Percentiles rank a stretch among this genome's conserved stretches.
Conservation (phyloP, 2,329 filamentous ascomycete species). For the Fusarium transvaalense region DNA sequence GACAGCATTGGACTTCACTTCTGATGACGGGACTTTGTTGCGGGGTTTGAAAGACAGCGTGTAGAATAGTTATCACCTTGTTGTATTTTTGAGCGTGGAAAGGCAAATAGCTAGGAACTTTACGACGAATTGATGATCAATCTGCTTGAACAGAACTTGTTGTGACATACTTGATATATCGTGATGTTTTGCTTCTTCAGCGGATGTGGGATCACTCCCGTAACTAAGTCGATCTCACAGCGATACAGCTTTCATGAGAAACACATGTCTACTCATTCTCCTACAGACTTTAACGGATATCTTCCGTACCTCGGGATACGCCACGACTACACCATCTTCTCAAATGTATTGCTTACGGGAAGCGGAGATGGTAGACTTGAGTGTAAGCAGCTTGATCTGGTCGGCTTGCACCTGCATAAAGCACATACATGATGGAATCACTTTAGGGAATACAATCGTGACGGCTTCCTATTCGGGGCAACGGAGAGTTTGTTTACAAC, state of each 20-base stretch:
- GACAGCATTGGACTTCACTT: conserved; percentile 14
- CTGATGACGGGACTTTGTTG: conserved; percentile 14
- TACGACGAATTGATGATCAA: conserved; percentile 35
- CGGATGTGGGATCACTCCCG: background rate
- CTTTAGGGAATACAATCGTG: conserved; percentile 1
- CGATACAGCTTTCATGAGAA: background rate
- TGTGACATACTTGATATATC: too few relatives aligned
- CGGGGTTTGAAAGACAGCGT: conserved; percentile 5
- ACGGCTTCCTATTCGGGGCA: conserved; percentile 29
- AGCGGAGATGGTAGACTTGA: conserved; percentile 10
- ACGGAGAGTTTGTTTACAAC: conserved; percentile 7
- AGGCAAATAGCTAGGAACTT: conserved; percentile 5
- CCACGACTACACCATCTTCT: conserved; percentile 33
- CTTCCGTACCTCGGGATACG: conserved; percentile 35
- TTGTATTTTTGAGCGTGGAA: conserved; percentile 8
- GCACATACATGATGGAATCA: background rate
- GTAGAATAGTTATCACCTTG: conserved; percentile 31
- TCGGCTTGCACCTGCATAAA: conserved; percentile 20
- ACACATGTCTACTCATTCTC: conserved; percentile 29
- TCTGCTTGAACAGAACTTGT: background rate
- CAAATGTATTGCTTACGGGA: background rate
- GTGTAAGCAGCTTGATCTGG: background rate
- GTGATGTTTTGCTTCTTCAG: background rate
- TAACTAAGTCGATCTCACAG: background rate
- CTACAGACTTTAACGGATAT: background rate